Conservation (phyloP, 441 rosid genomes). For the Kokia cookei region DNA sequence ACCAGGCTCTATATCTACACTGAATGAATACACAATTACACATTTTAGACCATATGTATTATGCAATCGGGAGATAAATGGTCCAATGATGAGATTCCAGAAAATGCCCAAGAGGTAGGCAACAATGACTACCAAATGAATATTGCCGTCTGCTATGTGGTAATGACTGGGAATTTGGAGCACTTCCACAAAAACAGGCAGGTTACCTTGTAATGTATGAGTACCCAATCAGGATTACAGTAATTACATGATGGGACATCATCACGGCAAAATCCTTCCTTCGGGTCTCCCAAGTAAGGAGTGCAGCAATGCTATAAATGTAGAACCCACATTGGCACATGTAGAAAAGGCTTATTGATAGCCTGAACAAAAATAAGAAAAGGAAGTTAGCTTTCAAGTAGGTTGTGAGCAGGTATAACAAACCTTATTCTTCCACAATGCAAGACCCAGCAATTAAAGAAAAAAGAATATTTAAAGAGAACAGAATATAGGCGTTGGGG, state of each 20-base stretch:
- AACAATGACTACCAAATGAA: constrained; percentile 2
- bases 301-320: constrained; percentile 70
- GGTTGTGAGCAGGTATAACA: neutral
- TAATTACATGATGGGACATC: constrained; percentile 98
- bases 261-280: constrained; percentile 92
- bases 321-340: constrained; percentile 96
- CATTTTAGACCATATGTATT: neutral
- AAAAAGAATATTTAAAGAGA: neutral
- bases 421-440: neutral
- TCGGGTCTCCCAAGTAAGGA: constrained; percentile 89
- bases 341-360: constrained; percentile 59
- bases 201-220: constrained; percentile 74
- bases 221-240: constrained; percentile 68
- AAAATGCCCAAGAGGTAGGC: neutral
- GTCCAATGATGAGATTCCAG: neutral
- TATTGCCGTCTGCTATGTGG: neutral
- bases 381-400: neutral
- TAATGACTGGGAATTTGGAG: constrained; percentile 2
- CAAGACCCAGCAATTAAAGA: neutral
- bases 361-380: constrained; percentile 36
- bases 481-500: neutral
- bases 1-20: neutral
- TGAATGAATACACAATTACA: neutral
- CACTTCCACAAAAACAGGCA: constrained; percentile 1
- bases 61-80: neutral